These are phyloP conservation scores for Emergomyces pasteurianus DNA, from an alignment of 2,329 filamentous ascomycete genomes.

Conservation along the genomic window DNA sequence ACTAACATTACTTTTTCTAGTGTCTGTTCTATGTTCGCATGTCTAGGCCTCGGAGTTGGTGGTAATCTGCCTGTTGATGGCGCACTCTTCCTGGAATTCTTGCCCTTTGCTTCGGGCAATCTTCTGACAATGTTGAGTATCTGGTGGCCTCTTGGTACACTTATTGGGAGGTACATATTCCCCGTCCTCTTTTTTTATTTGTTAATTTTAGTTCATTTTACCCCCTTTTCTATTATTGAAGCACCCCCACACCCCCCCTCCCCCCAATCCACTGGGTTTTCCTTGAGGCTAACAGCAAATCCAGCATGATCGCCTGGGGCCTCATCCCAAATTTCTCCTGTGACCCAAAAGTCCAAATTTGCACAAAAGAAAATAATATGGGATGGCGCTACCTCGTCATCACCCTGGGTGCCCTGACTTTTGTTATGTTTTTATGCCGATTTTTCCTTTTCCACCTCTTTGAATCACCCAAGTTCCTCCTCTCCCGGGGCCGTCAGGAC, in stretches of 20 bases:
- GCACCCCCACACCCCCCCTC: background rate
- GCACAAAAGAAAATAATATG: conserved; percentile 43
- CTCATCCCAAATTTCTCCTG: conserved; percentile 59
- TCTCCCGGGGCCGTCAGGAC: conserved; percentile 61
- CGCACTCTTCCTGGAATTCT: conserved; percentile 70
- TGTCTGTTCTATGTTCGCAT: conserved; percentile 49
- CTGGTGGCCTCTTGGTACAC: conserved; percentile 77
- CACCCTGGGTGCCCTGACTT: conserved; percentile 58
- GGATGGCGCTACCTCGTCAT: conserved; percentile 68
- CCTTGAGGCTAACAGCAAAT: conserved; percentile 2
- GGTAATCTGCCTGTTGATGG: conserved; percentile 71
- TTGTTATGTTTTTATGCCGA: conserved; percentile 65
- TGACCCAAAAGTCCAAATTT: conserved; percentile 22
- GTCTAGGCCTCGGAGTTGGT: conserved; percentile 56
- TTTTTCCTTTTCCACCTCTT: conserved; percentile 72
- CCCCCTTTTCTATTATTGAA: background rate
- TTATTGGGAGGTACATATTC: conserved; percentile 42
- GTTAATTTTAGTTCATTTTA: too few relatives aligned
- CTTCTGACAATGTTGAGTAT: conserved; percentile 69
- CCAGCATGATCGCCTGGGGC: conserved; percentile 53
- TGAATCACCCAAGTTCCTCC: conserved; percentile 74
- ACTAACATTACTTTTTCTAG: conserved; percentile 16
- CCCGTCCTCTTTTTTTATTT: background rate
- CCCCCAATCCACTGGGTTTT: background rate
- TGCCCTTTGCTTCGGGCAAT: conserved; percentile 61